phyloP scores from a whole-genome alignment of 2,329 filamentous ascomycete species.

The Botrytis medusae region DNA sequence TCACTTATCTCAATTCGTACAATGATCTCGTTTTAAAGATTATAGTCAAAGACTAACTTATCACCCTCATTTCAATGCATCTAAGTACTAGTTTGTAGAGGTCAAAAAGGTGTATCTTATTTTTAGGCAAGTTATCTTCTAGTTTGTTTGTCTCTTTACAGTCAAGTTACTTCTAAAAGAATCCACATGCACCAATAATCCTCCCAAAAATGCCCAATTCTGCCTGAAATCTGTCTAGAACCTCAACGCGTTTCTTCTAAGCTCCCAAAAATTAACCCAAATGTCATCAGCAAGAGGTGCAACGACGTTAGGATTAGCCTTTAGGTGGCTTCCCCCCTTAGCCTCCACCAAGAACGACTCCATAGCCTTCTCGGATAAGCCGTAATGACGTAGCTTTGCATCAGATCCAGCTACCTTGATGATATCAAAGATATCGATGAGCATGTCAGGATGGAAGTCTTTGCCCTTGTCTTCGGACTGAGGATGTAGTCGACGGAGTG shows the following conservation, averaged over 20 bases:
- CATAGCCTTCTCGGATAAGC: constrained; percentile 2
- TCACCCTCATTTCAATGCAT: background rate
- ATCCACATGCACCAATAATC: background rate
- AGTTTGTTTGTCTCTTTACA: background rate
- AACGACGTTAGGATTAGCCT: background rate
- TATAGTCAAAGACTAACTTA: background rate
- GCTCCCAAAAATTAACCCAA: background rate
- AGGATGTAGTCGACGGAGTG: constrained; percentile 2
- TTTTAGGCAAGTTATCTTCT: too few relatives aligned
- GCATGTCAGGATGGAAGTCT: background rate
- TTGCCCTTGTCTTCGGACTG: background rate
- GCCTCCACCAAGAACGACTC: background rate
- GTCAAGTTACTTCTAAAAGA: background rate
- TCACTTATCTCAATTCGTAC: background rate
- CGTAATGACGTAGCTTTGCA: background rate
- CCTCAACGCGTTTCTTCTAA: background rate
- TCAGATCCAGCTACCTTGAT: background rate
- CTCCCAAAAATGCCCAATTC: background rate
- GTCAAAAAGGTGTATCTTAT: accelerated
- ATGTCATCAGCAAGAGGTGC: background rate
- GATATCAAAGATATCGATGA: background rate
- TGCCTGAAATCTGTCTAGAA: background rate
- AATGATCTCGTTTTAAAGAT: accelerated
- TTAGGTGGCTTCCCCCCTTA: background rate
- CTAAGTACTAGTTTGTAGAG: accelerated